Conservation (phyloP, 441 rosid genomes). For the Pelargonium myrrhifolium region DNA sequence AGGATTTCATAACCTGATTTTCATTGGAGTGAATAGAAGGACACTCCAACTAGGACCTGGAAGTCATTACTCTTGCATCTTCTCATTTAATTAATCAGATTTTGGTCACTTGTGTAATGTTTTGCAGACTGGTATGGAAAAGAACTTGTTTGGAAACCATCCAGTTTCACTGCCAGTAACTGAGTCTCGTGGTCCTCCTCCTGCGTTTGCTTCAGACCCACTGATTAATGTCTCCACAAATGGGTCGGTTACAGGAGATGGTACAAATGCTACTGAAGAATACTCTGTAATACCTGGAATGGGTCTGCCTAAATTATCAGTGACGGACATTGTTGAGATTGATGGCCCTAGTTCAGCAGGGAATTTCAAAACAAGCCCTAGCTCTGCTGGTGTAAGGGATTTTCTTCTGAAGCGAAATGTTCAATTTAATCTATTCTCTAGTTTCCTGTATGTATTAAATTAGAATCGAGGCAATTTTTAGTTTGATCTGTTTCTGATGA, state of each 20-base stretch:
- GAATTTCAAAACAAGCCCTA: slow-evolving; percentile 56
- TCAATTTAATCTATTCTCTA: slow-evolving; percentile 1
- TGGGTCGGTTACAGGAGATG: slow-evolving; percentile 35
- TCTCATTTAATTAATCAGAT: slow-evolving; percentile 7
- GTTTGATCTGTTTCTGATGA: slow-evolving; percentile 4
- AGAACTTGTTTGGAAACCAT: slow-evolving; percentile 78
- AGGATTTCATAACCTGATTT: background rate
- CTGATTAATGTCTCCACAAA: slow-evolving; percentile 35
- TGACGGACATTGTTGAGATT: slow-evolving; percentile 80
- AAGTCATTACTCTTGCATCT: slow-evolving; percentile 8
- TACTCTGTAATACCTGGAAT: slow-evolving; percentile 34
- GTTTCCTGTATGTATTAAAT: background rate
- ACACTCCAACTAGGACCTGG: slow-evolving; percentile 11
- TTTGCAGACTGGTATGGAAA: slow-evolving; percentile 79
- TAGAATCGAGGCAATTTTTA: background rate
- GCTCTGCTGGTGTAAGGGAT: slow-evolving; percentile 70
- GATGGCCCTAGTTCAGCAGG: slow-evolving; percentile 72
- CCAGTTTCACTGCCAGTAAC: slow-evolving; percentile 52
- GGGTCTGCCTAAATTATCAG: slow-evolving; percentile 41
- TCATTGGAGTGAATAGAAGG: slow-evolving; percentile 8
- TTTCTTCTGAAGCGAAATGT: slow-evolving; percentile 7
- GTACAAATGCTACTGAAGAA: slow-evolving; percentile 33
- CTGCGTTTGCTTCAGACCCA: slow-evolving; percentile 70
- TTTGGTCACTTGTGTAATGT: slow-evolving; percentile 14
- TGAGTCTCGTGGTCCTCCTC: slow-evolving; percentile 57